A percentile compares a stretch with the other conserved stretches of the same genome.
Conservation (phyloP, 257 asterid genomes). For the Solanum bulbocastanum region DNA sequence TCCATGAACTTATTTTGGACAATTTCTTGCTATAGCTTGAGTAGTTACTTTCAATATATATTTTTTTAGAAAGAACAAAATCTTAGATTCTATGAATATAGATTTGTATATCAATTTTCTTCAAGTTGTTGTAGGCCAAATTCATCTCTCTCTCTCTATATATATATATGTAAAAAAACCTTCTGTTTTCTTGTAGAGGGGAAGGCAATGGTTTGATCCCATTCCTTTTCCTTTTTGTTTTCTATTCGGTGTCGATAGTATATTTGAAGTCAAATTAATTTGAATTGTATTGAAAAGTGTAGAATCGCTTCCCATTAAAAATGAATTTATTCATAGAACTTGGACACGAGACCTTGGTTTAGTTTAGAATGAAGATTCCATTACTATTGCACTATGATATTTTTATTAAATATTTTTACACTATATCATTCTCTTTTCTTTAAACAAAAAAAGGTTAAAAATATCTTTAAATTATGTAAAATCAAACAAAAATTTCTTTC, state of each 20-base stretch:
- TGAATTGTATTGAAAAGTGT: background rate
- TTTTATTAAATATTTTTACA: background rate
- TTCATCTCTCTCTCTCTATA: background rate
- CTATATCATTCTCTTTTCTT: background rate
- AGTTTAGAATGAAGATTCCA: background rate
- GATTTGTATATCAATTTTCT: background rate
- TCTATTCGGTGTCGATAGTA: background rate
- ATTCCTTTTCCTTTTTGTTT: background rate
- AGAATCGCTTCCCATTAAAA: background rate
- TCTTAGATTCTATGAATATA: background rate
- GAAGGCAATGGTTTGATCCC: background rate
- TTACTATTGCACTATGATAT: background rate
- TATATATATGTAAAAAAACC: background rate
- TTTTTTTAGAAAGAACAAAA: background rate
- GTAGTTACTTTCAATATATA: background rate
- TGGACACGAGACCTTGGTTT: background rate
- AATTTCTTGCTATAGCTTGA: background rate
- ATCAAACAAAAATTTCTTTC: background rate
- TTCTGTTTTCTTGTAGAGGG: background rate
- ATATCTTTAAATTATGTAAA: background rate
- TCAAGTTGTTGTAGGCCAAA: background rate
- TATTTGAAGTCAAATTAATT: background rate
- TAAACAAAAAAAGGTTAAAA: background rate
- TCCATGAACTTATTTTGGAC: background rate
- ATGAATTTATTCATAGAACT: background rate